These are phyloP conservation scores for Globisporangium viniferum DNA, from an alignment of 352 stramenopile genomes.

Conservation along the genomic window DNA sequence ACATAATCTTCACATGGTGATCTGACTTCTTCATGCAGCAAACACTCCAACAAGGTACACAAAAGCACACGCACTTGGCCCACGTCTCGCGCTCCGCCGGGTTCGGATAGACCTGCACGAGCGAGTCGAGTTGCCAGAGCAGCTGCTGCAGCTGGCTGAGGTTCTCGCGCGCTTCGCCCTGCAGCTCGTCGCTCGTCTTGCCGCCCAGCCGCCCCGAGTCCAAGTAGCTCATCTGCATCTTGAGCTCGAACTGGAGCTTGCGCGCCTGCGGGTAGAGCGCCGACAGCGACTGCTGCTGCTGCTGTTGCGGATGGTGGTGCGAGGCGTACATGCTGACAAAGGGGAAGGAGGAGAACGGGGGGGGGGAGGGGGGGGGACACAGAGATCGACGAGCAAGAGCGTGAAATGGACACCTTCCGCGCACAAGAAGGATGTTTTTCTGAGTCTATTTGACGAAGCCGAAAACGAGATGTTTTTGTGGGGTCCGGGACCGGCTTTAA, in stretches of 20 bases:
- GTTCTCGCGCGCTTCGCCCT: slow-evolving; percentile 66
- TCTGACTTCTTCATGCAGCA: too few species aligned
- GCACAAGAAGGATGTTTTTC: not conserved
- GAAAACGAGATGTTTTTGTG: too few species aligned
- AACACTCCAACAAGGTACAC: not conserved
- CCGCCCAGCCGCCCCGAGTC: slow-evolving; percentile 55
- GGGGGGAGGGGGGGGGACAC: not conserved
- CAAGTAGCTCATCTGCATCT: slow-evolving; percentile 87
- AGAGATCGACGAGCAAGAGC: not conserved
- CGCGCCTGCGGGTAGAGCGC: slow-evolving; percentile 77
- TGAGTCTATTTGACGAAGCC: not conserved
- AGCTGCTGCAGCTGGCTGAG: slow-evolving; percentile 71
- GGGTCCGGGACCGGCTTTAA: too few species aligned
- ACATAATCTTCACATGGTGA: not conserved
- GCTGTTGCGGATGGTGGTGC: slow-evolving; percentile 11
- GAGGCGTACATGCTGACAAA: slow-evolving; percentile 9
- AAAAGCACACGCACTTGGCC: slow-evolving; percentile 43
- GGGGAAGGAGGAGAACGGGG: not conserved
- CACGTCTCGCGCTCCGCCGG: slow-evolving; percentile 66
- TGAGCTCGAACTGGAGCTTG: slow-evolving; percentile 87
- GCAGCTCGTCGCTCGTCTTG: slow-evolving; percentile 54
- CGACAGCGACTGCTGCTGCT: slow-evolving; percentile 45
- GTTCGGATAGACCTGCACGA: slow-evolving; percentile 57
- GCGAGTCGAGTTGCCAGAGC: slow-evolving; percentile 80
- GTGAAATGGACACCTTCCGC: not conserved